Conservation (phyloP, 163 green algal genomes). For the Scenedesmus sp. region DNA sequence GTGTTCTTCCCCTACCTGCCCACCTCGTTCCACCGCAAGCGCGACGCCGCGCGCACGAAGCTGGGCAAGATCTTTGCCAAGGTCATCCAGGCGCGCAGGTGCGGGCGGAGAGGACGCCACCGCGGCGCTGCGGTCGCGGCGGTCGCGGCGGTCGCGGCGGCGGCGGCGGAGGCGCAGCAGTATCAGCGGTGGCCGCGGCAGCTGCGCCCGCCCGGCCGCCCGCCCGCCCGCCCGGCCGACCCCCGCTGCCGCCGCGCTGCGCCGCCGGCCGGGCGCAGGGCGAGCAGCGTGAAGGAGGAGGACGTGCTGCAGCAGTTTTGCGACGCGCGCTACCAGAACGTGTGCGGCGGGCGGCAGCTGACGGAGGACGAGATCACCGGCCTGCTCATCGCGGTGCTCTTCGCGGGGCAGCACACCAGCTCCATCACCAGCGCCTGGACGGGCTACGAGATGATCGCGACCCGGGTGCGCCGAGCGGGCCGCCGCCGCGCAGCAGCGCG, state of each 20-base stretch:
- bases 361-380: constrained; percentile 96
- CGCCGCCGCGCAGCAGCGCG: no score
- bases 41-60: constrained; percentile 87
- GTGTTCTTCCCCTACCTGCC: constrained; percentile 97
- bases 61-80: constrained; percentile 87
- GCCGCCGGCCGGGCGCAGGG: no score
- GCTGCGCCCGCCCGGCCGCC: no score
- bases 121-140: no score
- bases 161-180: no score
- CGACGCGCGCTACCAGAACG: constrained; percentile 85
- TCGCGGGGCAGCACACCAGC: constrained; percentile 98
- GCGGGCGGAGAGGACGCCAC: no score
- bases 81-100: constrained; percentile 66
- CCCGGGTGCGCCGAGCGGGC: constrained; percentile 53
- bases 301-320: constrained; percentile 98
- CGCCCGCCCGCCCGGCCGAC: no score
- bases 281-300: constrained; percentile 71
- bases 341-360: constrained; percentile 75
- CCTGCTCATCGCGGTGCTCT: constrained; percentile 98
- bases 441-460: constrained; percentile 81
- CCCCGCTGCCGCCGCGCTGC: no score
- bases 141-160: no score
- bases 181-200: no score
- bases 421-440: constrained; percentile 95
- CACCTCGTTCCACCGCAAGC: constrained; percentile 86